Evolutionary conservation across 805 yeast species (phyloP).

Genomic region (Blastobotrys robertii): DNA sequence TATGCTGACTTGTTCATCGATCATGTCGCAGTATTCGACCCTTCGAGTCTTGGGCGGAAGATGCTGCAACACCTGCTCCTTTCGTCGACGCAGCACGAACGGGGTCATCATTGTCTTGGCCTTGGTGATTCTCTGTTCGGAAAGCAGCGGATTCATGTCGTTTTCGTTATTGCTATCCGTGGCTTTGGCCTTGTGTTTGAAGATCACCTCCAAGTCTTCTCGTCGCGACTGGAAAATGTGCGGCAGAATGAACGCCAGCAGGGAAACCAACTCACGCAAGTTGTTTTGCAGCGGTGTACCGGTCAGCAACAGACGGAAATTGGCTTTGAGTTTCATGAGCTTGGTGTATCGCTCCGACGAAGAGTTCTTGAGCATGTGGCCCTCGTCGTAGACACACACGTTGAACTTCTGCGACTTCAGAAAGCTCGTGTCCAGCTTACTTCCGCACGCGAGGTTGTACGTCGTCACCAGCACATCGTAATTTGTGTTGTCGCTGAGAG

Average conservation of each 20-base stretch:
- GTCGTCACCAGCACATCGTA: constrained; percentile 93
- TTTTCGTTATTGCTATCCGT: constrained; percentile 25
- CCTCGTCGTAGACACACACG: constrained; percentile 92
- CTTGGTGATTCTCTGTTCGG: constrained; percentile 82
- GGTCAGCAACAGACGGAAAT: constrained; percentile 78
- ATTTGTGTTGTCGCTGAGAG: constrained; percentile 39
- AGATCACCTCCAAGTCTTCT: constrained; percentile 72
- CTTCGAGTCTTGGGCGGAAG: constrained; percentile 67
- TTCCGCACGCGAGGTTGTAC: constrained; percentile 82
- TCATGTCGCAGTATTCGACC: constrained; percentile 57
- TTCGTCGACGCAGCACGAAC: constrained; percentile 83
- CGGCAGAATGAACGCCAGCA: constrained; percentile 87
- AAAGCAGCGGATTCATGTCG: constrained; percentile 67
- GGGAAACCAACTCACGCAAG: constrained; percentile 77
- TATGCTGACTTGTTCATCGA: constrained; percentile 41
- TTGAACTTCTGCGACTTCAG: constrained; percentile 67
- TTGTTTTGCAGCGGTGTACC: constrained; percentile 98
- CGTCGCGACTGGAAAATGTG: constrained; percentile 66
- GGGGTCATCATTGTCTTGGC: constrained; percentile 99
- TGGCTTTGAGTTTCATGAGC: constrained; percentile 72
- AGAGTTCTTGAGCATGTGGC: constrained; percentile 92
- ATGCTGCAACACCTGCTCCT: constrained; percentile 84
- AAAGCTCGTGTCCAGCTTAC: constrained; percentile 71
- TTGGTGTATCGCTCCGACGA: constrained; percentile 77
- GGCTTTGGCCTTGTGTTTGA: constrained; percentile 80